These are phyloP conservation scores for Puccinellia tenuiflora DNA, from an alignment of 176 grass and related monocot genomes.

Conservation along the genomic window DNA sequence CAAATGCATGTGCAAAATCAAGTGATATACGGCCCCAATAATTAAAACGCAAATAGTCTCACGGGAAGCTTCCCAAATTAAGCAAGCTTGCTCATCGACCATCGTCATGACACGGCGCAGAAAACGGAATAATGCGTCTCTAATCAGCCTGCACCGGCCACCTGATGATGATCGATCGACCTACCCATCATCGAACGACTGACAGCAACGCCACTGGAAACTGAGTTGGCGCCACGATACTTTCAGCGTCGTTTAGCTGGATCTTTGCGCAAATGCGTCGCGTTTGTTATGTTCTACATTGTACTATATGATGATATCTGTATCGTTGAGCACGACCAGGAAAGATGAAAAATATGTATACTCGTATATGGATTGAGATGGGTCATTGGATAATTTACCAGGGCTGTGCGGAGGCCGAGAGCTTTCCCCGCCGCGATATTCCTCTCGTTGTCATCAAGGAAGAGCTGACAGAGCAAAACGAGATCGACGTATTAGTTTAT, in stretches of 20 bases:
- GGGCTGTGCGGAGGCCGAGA: constrained; percentile 61
- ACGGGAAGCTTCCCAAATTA: neutral
- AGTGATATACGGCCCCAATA: neutral
- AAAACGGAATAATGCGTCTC: neutral
- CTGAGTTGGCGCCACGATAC: neutral
- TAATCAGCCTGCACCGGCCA: constrained; percentile 23
- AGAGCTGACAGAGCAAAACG: constrained; percentile 45
- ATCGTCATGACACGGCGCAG: too few species aligned
- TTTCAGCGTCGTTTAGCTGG: neutral
- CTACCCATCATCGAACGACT: neutral
- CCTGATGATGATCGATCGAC: constrained; percentile 19
- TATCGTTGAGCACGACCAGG: too few species aligned
- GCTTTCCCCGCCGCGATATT: constrained; percentile 92
- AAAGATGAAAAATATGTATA: too few species aligned
- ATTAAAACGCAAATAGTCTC: neutral
- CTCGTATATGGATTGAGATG: neutral
- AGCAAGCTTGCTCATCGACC: neutral
- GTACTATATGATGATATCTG: too few species aligned
- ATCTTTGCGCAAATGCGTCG: neutral
- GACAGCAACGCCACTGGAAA: neutral
- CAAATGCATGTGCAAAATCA: neutral
- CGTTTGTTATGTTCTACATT: too few species aligned
- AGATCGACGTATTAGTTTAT: neutral
- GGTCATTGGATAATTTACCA: constrained; percentile 50
- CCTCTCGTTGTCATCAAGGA: constrained; percentile 94